Evolutionary conservation across 768 basidiomycete genomes (phyloP).

Genomic region (Calocera viscosa): DNA sequence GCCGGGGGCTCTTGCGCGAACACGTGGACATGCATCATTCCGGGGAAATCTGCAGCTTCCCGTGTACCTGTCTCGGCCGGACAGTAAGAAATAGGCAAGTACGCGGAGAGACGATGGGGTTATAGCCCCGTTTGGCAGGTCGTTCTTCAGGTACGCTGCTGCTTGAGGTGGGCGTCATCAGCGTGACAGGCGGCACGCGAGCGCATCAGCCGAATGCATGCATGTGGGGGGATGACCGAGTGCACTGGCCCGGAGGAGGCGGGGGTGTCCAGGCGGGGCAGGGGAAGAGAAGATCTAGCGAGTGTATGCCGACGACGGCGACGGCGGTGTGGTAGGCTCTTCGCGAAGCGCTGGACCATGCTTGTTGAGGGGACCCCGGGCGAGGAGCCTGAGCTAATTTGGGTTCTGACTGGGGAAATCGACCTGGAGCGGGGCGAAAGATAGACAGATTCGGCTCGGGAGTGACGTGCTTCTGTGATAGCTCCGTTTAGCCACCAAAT

Average conservation of each 20-base stretch:
- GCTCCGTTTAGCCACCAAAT: too few relatives aligned
- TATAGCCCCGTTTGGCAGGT: background rate
- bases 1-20: background rate
- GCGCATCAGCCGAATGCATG: background rate
- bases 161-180: too few relatives aligned
- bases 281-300: background rate
- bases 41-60: background rate
- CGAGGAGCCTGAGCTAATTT: background rate
- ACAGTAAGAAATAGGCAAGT: background rate
- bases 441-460: too few relatives aligned
- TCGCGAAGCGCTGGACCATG: slow-evolving; percentile 1
- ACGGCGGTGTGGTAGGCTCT: background rate
- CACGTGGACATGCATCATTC: background rate
- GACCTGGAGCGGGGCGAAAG: background rate
- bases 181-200: background rate
- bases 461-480: too few relatives aligned
- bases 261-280: background rate
- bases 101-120: background rate
- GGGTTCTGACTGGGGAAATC: slow-evolving; percentile 5
- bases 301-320: background rate
- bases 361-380: background rate
- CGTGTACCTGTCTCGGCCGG: background rate
- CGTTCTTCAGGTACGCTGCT: background rate
- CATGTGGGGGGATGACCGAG: background rate
- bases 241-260: background rate